phyloP scores from a whole-genome alignment of 306 rosid genomes.

The Erythrophleum fordii region DNA sequence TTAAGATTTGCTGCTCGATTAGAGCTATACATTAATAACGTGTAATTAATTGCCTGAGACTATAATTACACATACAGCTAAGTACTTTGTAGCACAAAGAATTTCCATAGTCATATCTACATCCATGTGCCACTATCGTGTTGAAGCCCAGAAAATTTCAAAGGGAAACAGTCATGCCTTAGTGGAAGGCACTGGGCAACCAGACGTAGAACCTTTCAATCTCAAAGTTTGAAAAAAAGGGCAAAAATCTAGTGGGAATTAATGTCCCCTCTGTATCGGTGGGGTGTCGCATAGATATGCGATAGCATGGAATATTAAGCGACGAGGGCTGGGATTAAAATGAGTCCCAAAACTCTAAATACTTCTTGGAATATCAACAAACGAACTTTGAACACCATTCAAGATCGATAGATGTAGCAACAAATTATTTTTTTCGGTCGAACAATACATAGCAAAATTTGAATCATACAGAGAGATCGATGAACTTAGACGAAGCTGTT shows the following conservation, averaged over 20 bases:
- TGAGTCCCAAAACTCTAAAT: constrained; percentile 5
- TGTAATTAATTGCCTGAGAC: neutral
- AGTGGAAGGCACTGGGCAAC: constrained; percentile 45
- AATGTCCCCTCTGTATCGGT: constrained; percentile 43
- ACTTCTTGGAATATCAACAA: neutral
- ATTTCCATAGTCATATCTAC: neutral
- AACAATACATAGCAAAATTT: neutral
- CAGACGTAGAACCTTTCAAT: constrained; percentile 28
- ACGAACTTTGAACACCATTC: neutral
- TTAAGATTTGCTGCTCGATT: neutral
- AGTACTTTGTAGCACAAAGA: neutral
- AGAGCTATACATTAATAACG: neutral
- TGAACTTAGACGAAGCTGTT: neutral
- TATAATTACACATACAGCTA: neutral
- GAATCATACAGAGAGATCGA: constrained; percentile 12
- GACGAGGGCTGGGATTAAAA: constrained; percentile 19
- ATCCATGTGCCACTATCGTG: neutral
- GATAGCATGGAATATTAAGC: constrained; percentile 38
- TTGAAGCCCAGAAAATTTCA: constrained; percentile 33
- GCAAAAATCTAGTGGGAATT: constrained; percentile 40
- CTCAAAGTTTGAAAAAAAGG: constrained; percentile 27
- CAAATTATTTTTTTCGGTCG: too few relatives aligned
- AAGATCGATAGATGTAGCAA: too few relatives aligned
- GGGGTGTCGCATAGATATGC: constrained; percentile 47
- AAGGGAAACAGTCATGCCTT: constrained; percentile 38